These are phyloP conservation scores for Gracilaria domingensis DNA, from an alignment of 23 red algal species.

Conservation along the genomic window DNA sequence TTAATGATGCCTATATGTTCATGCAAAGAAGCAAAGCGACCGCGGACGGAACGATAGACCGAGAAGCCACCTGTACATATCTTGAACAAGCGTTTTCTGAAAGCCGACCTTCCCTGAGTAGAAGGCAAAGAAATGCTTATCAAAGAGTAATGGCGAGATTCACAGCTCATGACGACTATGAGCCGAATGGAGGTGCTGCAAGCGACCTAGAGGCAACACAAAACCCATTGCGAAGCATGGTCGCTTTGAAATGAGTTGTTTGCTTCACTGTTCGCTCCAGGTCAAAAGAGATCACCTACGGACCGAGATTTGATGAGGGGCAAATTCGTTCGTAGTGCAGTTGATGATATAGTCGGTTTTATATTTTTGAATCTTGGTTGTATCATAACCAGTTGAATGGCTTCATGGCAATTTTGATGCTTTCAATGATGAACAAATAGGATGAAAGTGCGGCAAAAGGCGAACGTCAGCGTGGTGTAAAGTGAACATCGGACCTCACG, in stretches of 20 bases:
- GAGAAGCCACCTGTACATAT: neutral
- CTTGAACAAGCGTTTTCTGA: neutral
- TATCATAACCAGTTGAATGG: too few relatives aligned
- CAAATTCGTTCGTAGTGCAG: too few relatives aligned
- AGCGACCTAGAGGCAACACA: too few relatives aligned
- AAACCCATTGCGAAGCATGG: neutral
- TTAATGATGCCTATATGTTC: slow-evolving; percentile 55
- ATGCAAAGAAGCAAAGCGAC: neutral
- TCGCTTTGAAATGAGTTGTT: slow-evolving; percentile 7
- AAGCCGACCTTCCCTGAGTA: slow-evolving; percentile 23
- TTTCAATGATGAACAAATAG: neutral
- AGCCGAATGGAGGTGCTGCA: neutral
- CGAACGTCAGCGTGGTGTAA: too few relatives aligned
- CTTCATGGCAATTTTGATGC: neutral
- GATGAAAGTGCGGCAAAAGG: too few relatives aligned
- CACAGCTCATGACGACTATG: neutral
- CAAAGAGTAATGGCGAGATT: slow-evolving; percentile 23
- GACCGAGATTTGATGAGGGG: too few relatives aligned
- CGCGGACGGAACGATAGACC: neutral
- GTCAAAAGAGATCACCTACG: too few relatives aligned
- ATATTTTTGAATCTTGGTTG: too few relatives aligned
- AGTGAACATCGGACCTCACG: too few relatives aligned
- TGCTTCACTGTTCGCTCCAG: neutral
- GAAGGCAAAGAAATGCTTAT: neutral
- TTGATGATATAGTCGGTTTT: too few relatives aligned